phyloP scores from a whole-genome alignment of 345 rosid genomes.

The Murraya paniculata region DNA sequence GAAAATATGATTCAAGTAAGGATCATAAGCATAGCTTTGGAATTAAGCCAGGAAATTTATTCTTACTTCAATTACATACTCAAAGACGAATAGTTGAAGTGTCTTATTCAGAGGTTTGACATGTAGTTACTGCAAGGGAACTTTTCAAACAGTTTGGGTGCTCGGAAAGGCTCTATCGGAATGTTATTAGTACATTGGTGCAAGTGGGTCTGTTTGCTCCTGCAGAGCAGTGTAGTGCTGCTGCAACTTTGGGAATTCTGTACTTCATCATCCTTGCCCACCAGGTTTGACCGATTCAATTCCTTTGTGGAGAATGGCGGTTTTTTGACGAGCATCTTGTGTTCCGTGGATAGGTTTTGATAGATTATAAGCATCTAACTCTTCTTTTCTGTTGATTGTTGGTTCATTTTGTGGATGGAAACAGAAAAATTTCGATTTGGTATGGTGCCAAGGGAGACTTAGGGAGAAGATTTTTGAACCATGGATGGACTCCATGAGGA shows the following conservation, averaged over 20 bases:
- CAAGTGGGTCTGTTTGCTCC: conserved; percentile 68
- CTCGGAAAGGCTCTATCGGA: conserved; percentile 49
- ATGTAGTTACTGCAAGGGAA: conserved; percentile 65
- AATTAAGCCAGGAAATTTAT: not conserved
- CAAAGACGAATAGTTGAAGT: conserved; percentile 19
- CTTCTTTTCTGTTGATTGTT: not conserved
- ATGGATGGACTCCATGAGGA: conserved; percentile 42
- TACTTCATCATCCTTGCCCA: conserved; percentile 47
- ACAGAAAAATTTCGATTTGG: conserved; percentile 51
- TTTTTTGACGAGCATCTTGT: not conserved
- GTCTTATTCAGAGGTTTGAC: conserved; percentile 36
- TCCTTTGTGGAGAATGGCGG: not conserved
- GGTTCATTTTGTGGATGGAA: conserved; percentile 9
- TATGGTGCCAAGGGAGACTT: conserved; percentile 44
- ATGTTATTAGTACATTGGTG: conserved; percentile 47
- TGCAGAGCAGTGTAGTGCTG: conserved; percentile 63
- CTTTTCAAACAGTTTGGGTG: conserved; percentile 58
- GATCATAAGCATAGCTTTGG: conserved; percentile 6
- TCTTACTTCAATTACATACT: conserved; percentile 14
- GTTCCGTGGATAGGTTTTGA: not conserved
- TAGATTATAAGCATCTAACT: not conserved
- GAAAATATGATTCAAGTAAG: conserved; percentile 63
- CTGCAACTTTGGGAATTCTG: conserved; percentile 53
- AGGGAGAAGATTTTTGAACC: conserved; percentile 49
- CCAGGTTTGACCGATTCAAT: conserved; percentile 37